Base-by-base conservation (phyloP, 331 rosid genomes). In the Dryas integrifolia region DNA sequence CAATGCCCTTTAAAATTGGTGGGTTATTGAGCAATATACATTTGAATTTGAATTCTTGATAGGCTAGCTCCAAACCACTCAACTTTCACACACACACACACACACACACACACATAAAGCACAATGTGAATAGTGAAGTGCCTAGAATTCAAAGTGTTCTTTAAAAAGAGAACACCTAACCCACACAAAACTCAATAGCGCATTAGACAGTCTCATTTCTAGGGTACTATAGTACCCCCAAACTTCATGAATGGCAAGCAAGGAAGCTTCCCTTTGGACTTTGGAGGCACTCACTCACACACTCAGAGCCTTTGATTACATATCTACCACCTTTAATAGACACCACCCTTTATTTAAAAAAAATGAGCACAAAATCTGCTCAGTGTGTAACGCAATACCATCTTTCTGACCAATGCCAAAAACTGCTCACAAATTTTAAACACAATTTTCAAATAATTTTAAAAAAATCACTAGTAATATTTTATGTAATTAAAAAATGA, bases 101-200 rank as follows among this genome's bases (percentile, higher is more conserved):
- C 35, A 30, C 14, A 51, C 16, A 52, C 65, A 57, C 50, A n/a
- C n/a, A 40, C 56, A 57, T 26, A 46, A 1, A 59, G 24, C 35
- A 7, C 60, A 60, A 6, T 72, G 59, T 47, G 66, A 72, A 71
- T 12, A 53, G 16, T 21, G 41, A 58, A 15, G 26, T 61, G 26
- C 45, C 77, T 40, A 12, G 62, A 72, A 48, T 35, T 45, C 76
- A 39, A 45, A 48, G 57, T 63, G 57, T 63, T 41, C 35, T 65
- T 70, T 38, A 49, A 53, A 81, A 83, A 69, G 72, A 47, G 51
- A 26, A 47, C 73, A 79, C 81, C 74, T 84, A 82, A 69, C 75
- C 40, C 71, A 69, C 80, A 69, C 0, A 49, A 76, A 67, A 14
- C 30, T 51, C 45, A 21, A 5, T 47, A 40, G 24, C 70, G 15